Evolutionary conservation across 768 basidiomycete species (phyloP).

Genomic region (Hypholoma sublateritium): DNA sequence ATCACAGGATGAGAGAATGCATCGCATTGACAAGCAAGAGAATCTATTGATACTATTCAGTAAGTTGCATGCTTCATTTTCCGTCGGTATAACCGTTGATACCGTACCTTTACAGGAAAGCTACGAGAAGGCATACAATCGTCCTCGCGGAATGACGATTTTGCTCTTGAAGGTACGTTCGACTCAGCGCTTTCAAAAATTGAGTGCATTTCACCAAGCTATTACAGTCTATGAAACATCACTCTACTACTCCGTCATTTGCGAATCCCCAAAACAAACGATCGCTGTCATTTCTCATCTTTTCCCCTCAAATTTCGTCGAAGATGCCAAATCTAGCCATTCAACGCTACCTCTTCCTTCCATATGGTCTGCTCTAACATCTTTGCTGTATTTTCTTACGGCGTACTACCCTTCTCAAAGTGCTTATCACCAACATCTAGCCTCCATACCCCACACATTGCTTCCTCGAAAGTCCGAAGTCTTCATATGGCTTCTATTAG

Average conservation of each 20-base stretch:
- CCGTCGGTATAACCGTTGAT: not conserved
- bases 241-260: conserved; percentile 61
- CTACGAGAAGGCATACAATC: conserved; percentile 72
- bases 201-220: not conserved
- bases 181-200: not conserved
- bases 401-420: conserved; percentile 65
- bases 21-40: conserved; percentile 55
- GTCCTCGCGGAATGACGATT: conserved; percentile 55
- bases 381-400: conserved; percentile 59
- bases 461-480: conserved; percentile 35
- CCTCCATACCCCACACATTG: conserved; percentile 38
- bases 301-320: conserved; percentile 42
- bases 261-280: conserved; percentile 60
- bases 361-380: conserved; percentile 38
- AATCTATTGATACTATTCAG: conserved; percentile 76
- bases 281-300: conserved; percentile 62
- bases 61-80: conserved; percentile 32
- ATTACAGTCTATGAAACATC: conserved; percentile 74
- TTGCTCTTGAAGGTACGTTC: conserved; percentile 65
- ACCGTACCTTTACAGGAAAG: conserved; percentile 49
- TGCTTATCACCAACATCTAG: conserved; percentile 47
- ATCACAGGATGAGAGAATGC: conserved; percentile 32
- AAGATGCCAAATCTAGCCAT: conserved; percentile 12
- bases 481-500: conserved; percentile 48
- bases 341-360: conserved; percentile 16